Evolutionary conservation across 2,329 filamentous ascomycete species (phyloP).

Genomic region (Simplicillium aogashimaense): DNA sequence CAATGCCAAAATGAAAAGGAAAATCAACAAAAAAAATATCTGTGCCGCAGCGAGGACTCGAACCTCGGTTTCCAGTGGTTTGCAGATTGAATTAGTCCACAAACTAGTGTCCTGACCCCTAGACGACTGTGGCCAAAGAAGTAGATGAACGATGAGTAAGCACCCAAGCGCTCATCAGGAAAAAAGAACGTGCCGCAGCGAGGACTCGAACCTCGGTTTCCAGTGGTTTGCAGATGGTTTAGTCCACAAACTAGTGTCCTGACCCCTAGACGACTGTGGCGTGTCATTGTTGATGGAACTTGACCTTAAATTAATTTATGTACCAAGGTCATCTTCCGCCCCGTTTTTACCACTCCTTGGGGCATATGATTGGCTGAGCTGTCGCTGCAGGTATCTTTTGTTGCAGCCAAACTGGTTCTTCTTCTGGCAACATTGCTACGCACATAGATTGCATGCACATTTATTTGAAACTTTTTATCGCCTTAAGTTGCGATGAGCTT

Average conservation of each 20-base stretch:
- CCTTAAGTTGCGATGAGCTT: too few relatives aligned
- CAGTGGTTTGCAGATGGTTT: slow-evolving; percentile 12
- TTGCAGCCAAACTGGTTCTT: too few relatives aligned
- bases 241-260: slow-evolving; percentile 19
- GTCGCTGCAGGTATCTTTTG: too few relatives aligned
- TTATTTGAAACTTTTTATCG: too few relatives aligned
- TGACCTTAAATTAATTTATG: neutral
- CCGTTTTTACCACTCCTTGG: too few relatives aligned
- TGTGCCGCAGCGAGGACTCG: neutral
- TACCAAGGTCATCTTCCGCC: neutral
- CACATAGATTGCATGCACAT: too few relatives aligned
- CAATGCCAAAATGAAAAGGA: too few relatives aligned
- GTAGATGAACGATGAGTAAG: too few relatives aligned
- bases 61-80: slow-evolving; percentile 17
- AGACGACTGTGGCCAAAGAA: slow-evolving; percentile 13
- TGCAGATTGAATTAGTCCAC: slow-evolving; percentile 10
- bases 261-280: slow-evolving; percentile 17
- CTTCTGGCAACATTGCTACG: too few relatives aligned
- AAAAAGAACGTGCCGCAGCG: slow-evolving; percentile 12
- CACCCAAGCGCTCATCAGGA: neutral
- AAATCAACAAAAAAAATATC: neutral
- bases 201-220: slow-evolving; percentile 19
- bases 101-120: slow-evolving; percentile 20
- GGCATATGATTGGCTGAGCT: too few relatives aligned
- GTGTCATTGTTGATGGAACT: neutral